Base-by-base conservation (phyloP, 2,329 filamentous ascomycete species). In the Epichloe gansuensis region DNA sequence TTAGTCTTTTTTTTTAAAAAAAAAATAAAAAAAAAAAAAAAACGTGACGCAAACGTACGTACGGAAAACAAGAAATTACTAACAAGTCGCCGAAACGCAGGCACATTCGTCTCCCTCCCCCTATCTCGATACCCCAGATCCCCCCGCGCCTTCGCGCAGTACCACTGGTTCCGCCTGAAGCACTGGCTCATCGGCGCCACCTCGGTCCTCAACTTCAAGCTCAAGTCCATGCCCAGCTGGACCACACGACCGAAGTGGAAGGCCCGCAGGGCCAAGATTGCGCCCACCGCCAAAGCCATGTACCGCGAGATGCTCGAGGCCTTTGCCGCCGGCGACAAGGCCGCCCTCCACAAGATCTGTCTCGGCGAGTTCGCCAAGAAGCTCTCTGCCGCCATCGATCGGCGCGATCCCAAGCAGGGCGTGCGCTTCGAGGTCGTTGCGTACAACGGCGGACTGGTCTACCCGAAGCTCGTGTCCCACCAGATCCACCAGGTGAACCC, bases 231-330 rank as follows among this genome's bases (percentile, higher is more conserved):
- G 68, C 69, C 70, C 25, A 60, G 57, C 52, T 64, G 71, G 57
- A 64, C 71, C 50, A 65, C 64, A 35, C 66, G 66, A 21, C 72
- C 73, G 12, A 61, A 59, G n/a, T 73, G 74, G 61, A 70, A 73
- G 59, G 61, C 74, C 27, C 58, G 66, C 27, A 70, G 69, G 13
- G 57, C 65, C 23, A 61, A 65, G 50, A 68, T 78, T 46, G 64
- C 71, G 8, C 74, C 78, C 2, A 72, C 74, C 1, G 83, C 81
- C 35, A 74, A 77, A 59, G 73, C 70, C 21, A 68, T 85, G 60
- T 82, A 87, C 64, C 68, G 70, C 50, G 68, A 77, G 57, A 78
- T 87, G 72, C 79, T 81, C 58, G 72, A 74, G 53, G 77, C 77
- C 4, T 75, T 85, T 48, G 83, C 84, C 6, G 66, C 67, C 2